Evolutionary conservation across 2,329 filamentous ascomycete species (phyloP).

Genomic region (Ophiostoma piceae): DNA sequence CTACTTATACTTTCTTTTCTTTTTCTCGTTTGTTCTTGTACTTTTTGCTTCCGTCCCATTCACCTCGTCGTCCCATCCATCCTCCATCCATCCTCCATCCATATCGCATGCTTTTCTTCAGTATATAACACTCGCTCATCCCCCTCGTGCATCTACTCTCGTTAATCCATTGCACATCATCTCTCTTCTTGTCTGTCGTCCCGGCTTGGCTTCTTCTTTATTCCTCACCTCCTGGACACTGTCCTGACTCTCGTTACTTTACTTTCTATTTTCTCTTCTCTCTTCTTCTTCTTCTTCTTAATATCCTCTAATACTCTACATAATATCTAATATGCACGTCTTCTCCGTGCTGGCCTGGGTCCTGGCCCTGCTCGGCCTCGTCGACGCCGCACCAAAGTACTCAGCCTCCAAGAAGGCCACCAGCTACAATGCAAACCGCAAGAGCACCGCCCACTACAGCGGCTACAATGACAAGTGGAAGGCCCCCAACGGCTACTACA

Average conservation of each 20-base stretch:
- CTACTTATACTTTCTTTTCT: neutral
- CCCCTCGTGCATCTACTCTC: slow-evolving; percentile 12
- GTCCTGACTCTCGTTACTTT: slow-evolving; percentile 11
- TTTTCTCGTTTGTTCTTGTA: neutral
- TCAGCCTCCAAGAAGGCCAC: neutral
- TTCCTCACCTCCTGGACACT: neutral
- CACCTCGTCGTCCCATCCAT: neutral
- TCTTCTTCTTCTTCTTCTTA: neutral
- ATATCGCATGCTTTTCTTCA: neutral
- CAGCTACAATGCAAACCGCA: neutral
- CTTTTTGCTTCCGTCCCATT: neutral
- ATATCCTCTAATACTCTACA: neutral
- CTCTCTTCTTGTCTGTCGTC: neutral
- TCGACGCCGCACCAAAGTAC: slow-evolving; percentile 18
- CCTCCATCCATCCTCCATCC: neutral
- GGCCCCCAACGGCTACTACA: neutral
- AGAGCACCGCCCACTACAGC: neutral
- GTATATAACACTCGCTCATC: slow-evolving; percentile 20
- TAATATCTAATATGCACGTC: slow-evolving; percentile 6
- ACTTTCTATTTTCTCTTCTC: neutral
- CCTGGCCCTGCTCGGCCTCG: slow-evolving; percentile 21
- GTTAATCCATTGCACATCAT: slow-evolving; percentile 9
- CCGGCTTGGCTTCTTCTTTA: neutral
- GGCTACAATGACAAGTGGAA: neutral
- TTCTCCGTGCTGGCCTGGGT: slow-evolving; percentile 21